Percentiles rank a stretch among this genome's conserved stretches.
These are phyloP conservation scores for Collybia sordida DNA, from an alignment of 768 basidiomycete genomes.

Conservation along the genomic window DNA sequence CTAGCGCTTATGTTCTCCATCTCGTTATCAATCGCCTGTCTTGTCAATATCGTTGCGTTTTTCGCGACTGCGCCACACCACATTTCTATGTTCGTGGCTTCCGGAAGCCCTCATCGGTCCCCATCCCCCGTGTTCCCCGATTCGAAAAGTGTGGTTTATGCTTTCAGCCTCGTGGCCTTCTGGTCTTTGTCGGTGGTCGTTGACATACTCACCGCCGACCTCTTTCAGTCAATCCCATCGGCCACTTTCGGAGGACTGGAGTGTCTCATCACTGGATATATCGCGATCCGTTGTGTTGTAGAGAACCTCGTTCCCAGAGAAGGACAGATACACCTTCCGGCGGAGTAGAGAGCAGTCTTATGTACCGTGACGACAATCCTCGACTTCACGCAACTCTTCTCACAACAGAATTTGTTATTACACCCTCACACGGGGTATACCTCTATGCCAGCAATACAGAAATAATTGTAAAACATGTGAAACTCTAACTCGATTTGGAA, in stretches of 20 bases:
- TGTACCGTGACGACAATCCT: too few relatives aligned
- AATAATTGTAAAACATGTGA: too few relatives aligned
- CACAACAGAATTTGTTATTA: too few relatives aligned
- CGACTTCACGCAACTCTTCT: too few relatives aligned
- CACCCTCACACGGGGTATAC: too few relatives aligned
- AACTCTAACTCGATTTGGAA: too few relatives aligned
- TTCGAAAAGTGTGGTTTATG: slow-evolving; percentile 3
- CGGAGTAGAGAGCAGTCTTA: neutral
- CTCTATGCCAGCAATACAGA: too few relatives aligned
- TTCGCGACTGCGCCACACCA: slow-evolving; percentile 12
- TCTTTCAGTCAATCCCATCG: slow-evolving; percentile 5
- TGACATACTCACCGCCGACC: slow-evolving; percentile 4
- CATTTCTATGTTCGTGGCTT: slow-evolving; percentile 7
- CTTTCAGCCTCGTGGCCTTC: slow-evolving; percentile 6
- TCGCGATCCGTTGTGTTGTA: slow-evolving; percentile 6
- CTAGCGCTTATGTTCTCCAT: slow-evolving; percentile 5
- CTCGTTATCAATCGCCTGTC: slow-evolving; percentile 2
- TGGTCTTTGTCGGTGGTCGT: slow-evolving; percentile 7
- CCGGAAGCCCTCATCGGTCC: neutral
- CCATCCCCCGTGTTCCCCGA: slow-evolving; percentile 3
- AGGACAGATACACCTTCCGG: slow-evolving; percentile 5
- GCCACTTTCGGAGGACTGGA: slow-evolving; percentile 10
- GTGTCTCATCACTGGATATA: slow-evolving; percentile 1
- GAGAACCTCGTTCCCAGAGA: slow-evolving; percentile 2
- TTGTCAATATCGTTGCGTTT: slow-evolving; percentile 11